A percentile compares a stretch with the other conserved stretches of the same genome.
Conservation (phyloP, 116 monocot species). For the Trichopus zeylanicus region DNA sequence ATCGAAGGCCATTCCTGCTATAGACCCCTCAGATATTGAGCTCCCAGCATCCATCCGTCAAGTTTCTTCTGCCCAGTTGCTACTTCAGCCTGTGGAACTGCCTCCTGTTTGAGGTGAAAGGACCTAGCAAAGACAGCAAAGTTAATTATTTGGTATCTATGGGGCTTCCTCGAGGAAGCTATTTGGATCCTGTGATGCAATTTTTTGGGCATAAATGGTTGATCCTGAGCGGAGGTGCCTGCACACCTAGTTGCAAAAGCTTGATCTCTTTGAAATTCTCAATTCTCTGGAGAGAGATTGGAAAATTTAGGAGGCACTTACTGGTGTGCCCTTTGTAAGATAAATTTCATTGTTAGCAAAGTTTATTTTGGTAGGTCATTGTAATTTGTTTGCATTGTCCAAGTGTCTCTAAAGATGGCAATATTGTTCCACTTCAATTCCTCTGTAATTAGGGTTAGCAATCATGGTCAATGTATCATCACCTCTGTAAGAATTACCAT, state of each 20-base stretch:
- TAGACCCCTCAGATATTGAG: slow-evolving; percentile 60
- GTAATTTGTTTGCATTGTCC: too few relatives aligned
- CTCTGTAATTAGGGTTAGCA: too few relatives aligned
- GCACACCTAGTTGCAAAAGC: background rate
- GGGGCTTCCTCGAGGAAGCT: too few relatives aligned
- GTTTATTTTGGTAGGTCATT: too few relatives aligned
- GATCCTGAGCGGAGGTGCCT: background rate
- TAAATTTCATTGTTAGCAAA: background rate
- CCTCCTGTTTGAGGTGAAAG: background rate
- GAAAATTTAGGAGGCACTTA: background rate
- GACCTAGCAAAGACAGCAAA: background rate
- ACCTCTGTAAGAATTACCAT: too few relatives aligned
- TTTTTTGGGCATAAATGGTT: background rate
- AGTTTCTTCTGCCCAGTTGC: slow-evolving; percentile 34
- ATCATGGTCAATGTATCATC: too few relatives aligned
- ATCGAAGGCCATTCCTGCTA: slow-evolving; percentile 73
- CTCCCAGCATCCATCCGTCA: slow-evolving; percentile 45
- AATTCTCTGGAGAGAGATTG: background rate
- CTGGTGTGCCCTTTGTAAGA: background rate
- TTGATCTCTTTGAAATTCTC: background rate
- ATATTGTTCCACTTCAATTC: too few relatives aligned
- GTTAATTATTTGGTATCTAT: too few relatives aligned
- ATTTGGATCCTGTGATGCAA: too few relatives aligned
- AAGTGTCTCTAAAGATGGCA: too few relatives aligned
- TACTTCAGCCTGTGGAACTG: slow-evolving; percentile 14